phyloP scores from a whole-genome alignment of 306 rosid genomes.

The Cucurbita ficifolia region DNA sequence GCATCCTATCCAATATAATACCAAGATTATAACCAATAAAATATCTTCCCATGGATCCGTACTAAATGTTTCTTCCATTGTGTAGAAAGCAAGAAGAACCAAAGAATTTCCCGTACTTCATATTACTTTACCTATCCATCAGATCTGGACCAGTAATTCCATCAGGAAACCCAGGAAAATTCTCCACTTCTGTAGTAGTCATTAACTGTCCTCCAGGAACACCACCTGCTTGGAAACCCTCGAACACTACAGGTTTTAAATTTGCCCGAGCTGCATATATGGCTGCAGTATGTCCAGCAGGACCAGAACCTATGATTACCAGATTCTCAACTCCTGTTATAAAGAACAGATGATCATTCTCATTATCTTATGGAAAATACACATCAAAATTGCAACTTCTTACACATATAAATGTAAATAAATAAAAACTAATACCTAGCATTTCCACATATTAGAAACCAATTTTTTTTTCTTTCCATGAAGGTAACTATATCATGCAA shows the following conservation, averaged over 20 bases:
- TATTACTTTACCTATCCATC: constrained; percentile 61
- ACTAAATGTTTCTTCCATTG: neutral
- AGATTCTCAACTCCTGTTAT: constrained; percentile 60
- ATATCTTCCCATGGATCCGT: neutral
- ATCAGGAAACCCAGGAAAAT: constrained; percentile 92
- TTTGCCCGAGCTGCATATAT: constrained; percentile 94
- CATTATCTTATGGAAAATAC: neutral
- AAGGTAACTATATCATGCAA: neutral
- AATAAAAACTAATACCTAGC: no score
- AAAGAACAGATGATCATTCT: neutral
- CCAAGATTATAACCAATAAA: neutral
- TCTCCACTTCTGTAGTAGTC: constrained; percentile 96
- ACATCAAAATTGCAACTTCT: neutral
- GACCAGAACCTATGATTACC: constrained; percentile 82
- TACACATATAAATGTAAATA: no score
- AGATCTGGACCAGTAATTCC: constrained; percentile 92
- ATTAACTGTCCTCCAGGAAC: constrained; percentile 95
- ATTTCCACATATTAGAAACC: no score
- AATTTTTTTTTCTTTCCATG: neutral
- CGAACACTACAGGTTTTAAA: constrained; percentile 85
- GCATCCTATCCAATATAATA: constrained; percentile 27
- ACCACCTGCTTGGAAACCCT: constrained; percentile 85
- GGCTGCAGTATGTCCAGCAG: constrained; percentile 92
- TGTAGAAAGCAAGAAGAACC: neutral
- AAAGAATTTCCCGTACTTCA: neutral